Evolutionary conservation across 75 land plant species (phyloP), one percentile per base, ranked within the genome.

Genomic region (Pinus tabuliformis): DNA sequence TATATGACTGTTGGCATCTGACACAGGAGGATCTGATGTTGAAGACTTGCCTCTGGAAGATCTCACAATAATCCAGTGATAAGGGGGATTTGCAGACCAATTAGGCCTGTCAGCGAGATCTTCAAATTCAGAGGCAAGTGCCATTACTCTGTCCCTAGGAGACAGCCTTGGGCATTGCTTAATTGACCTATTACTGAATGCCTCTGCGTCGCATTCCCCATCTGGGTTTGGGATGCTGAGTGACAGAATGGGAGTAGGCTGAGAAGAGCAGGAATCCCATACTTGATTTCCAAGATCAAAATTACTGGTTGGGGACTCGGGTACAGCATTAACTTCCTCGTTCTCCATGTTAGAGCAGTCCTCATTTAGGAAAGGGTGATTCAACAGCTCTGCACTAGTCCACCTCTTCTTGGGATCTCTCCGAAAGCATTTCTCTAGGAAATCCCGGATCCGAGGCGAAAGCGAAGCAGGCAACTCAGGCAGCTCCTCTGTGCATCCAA

Each of bases 361-460:
- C 24, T 61, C 63, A 9, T 21, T 21, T 11, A 61, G 11, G 24
- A 61, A 61, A 59, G 91, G 88, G 70, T 95, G 98, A 21, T 79
- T n/a, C 56, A 95, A 84, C 17, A 95, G 83, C 78, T 91, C 72
- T 20, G 77, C 80, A 37, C 80, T 87, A 13, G 92, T 89, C 91
- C 85, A 89, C 21, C 98, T 59, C 58, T 76, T 70, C 20, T 78
- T 59, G 2, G 92, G 84, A 49, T 92, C 79, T 28, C 88, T 70
- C 62, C 49, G 64, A 70, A 95, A 81, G 78, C 98, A 95, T 65
- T 86, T 89, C 14, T 58, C 42, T 26, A 95, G 77, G 68, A 95
- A 95, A 76, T 95, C 95, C 83, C 76, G 81, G 1, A 75, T 92
- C 5, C 78, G 75, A 21, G 73, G 74, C 24, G 95, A 92, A 12